Conservation (phyloP, 805 yeast species). For the Lachancea sp. region DNA sequence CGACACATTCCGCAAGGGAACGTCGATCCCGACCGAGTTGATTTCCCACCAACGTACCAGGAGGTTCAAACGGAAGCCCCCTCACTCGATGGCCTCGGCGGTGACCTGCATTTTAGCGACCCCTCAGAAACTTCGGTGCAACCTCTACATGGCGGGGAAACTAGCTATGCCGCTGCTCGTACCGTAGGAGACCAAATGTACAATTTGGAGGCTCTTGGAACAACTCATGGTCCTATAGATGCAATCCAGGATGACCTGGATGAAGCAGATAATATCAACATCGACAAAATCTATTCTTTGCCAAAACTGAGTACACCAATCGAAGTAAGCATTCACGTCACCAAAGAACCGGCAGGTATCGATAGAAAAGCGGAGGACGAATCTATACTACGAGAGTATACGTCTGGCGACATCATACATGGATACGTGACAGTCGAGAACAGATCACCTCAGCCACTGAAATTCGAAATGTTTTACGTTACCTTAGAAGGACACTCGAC, state of each 20-base stretch:
- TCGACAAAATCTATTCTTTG: conserved; percentile 46
- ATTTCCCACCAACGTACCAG: conserved; percentile 33
- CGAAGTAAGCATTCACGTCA: conserved; percentile 44
- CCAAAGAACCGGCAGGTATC: conserved; percentile 46
- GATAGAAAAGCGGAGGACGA: conserved; percentile 40
- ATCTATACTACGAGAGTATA: conserved; percentile 46
- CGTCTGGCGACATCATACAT: conserved; percentile 59
- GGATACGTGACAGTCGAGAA: conserved; percentile 52
- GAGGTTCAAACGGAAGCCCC: conserved; percentile 12
- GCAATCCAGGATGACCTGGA: conserved; percentile 30
- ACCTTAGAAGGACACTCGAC: conserved; percentile 41
- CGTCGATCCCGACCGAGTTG: conserved; percentile 26
- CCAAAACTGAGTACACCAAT: conserved; percentile 41
- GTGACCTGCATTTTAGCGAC: neutral
- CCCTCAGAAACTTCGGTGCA: neutral
- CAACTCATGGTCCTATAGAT: conserved; percentile 15
- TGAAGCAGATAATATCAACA: conserved; percentile 40
- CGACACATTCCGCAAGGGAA: conserved; percentile 39
- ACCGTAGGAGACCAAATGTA: conserved; percentile 1
- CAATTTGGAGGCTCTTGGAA: conserved; percentile 8
- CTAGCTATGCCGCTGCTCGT: neutral
- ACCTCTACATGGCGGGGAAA: neutral
- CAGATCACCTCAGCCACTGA: conserved; percentile 39
- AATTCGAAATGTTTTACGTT: conserved; percentile 57
- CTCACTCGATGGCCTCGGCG: conserved; percentile 1